Evolutionary conservation across 129 eudicot species (phyloP).

Genomic region (Lactuca sativa): DNA sequence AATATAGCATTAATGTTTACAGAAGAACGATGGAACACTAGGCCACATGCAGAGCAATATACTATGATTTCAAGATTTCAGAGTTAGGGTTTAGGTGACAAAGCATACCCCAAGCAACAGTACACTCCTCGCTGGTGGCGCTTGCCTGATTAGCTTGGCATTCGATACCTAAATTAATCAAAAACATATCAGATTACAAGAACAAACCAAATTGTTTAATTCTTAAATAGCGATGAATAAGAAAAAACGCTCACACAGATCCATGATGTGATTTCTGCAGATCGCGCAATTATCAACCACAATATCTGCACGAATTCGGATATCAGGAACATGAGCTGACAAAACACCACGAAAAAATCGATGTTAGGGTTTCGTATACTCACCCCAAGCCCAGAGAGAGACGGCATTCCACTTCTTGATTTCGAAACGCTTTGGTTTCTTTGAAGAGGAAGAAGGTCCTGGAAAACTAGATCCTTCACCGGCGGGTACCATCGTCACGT

Average conservation of each 20-base stretch:
- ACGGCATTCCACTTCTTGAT: conserved; percentile 73
- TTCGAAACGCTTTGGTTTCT: conserved; percentile 57
- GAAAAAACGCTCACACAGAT: conserved; percentile 32
- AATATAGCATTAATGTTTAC: not conserved
- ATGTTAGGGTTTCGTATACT: conserved; percentile 22
- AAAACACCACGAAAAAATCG: not conserved
- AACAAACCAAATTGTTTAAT: not conserved
- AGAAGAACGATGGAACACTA: not conserved
- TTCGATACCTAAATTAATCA: conserved; percentile 55
- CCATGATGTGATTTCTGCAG: conserved; percentile 46
- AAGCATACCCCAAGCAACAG: conserved; percentile 88
- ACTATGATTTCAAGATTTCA: not conserved
- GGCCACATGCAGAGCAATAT: conserved; percentile 6
- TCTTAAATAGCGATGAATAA: not conserved
- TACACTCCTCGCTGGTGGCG: conserved; percentile 96
- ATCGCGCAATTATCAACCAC: conserved; percentile 41
- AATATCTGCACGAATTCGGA: conserved; percentile 30
- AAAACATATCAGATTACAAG: not conserved
- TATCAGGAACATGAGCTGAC: not conserved
- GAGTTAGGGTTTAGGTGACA: conserved; percentile 1
- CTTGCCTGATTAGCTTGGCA: conserved; percentile 94
- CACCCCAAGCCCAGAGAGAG: conserved; percentile 75
- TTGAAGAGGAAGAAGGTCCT: conserved; percentile 43
- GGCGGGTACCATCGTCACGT: conserved; percentile 54
- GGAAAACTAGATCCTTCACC: conserved; percentile 48